Conservation (phyloP, 2,329 filamentous ascomycete genomes). For the Aspergillus intermedius region DNA sequence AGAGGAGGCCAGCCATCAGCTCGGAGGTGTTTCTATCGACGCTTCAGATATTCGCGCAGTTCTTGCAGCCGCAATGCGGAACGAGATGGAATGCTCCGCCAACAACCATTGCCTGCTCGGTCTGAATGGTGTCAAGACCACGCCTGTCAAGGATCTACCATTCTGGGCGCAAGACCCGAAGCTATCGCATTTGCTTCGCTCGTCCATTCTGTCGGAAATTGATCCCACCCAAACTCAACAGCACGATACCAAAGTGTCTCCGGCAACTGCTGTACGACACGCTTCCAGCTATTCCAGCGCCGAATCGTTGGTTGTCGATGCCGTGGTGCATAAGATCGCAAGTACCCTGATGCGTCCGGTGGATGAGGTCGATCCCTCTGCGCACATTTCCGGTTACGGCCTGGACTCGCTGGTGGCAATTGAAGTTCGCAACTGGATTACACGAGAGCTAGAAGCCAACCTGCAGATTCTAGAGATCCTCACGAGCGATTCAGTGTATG, state of each 20-base stretch:
- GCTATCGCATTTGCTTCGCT: not conserved
- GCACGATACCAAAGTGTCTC: slow-evolving; percentile 12
- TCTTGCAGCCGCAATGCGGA: slow-evolving; percentile 46
- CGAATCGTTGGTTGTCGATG: slow-evolving; percentile 10
- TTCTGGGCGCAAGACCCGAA: slow-evolving; percentile 47
- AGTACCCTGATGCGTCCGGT: slow-evolving; percentile 38
- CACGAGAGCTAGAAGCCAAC: slow-evolving; percentile 22
- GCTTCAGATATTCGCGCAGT: slow-evolving; percentile 52
- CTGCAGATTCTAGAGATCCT: slow-evolving; percentile 25
- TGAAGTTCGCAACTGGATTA: slow-evolving; percentile 24
- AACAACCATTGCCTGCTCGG: slow-evolving; percentile 51
- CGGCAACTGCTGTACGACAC: not conserved
- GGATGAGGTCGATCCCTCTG: slow-evolving; percentile 15
- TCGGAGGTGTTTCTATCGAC: slow-evolving; percentile 15
- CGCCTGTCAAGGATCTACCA: not conserved
- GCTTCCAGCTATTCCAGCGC: not conserved
- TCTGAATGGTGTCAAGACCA: slow-evolving; percentile 36
- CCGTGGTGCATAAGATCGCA: slow-evolving; percentile 45
- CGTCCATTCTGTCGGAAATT: not conserved
- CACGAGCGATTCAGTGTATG: slow-evolving; percentile 19
- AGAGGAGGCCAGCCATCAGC: slow-evolving; percentile 20
- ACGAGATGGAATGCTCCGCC: slow-evolving; percentile 38
- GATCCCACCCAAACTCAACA: slow-evolving; percentile 44
- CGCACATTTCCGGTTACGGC: slow-evolving; percentile 15
- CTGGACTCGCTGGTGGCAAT: slow-evolving; percentile 26